These are phyloP conservation scores for Jacaranda copaia DNA, from an alignment of 257 asterid species.

Conservation along the genomic window DNA sequence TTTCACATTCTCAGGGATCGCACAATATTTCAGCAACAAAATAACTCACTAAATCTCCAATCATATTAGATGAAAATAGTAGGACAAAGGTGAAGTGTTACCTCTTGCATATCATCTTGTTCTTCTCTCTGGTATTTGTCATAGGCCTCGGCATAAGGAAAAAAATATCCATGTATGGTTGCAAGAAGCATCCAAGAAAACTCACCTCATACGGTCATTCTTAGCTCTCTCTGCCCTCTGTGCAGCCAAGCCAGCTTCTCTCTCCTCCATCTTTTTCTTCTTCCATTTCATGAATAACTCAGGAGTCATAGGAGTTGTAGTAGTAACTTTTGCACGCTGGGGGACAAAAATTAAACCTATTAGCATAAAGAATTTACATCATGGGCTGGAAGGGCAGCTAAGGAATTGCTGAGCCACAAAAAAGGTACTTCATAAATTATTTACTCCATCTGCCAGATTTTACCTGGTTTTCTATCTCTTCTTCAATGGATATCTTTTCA, in stretches of 20 bases:
- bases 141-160: conserved; percentile 52
- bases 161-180: not conserved
- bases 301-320: conserved; percentile 65
- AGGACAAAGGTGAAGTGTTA: conserved; percentile 10
- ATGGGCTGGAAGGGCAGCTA: not conserved
- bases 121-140: conserved; percentile 58
- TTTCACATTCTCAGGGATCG: not conserved
- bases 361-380: conserved; percentile 20
- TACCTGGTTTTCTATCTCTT: conserved; percentile 74
- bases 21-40: not conserved
- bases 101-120: conserved; percentile 45
- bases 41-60: not conserved
- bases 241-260: conserved; percentile 66
- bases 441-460: conserved; percentile 4
- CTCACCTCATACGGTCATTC: conserved; percentile 75
- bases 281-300: conserved; percentile 71
- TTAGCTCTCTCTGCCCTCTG: conserved; percentile 79
- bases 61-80: not conserved
- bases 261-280: conserved; percentile 63
- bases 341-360: conserved; percentile 14
- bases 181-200: not conserved
- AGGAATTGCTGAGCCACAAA: not conserved
- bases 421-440: conserved; percentile 19
- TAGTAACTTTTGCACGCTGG: conserved; percentile 65
- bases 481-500: conserved; percentile 61